Conservation (phyloP, 257 asterid species). For the Solanum bukasovii region DNA sequence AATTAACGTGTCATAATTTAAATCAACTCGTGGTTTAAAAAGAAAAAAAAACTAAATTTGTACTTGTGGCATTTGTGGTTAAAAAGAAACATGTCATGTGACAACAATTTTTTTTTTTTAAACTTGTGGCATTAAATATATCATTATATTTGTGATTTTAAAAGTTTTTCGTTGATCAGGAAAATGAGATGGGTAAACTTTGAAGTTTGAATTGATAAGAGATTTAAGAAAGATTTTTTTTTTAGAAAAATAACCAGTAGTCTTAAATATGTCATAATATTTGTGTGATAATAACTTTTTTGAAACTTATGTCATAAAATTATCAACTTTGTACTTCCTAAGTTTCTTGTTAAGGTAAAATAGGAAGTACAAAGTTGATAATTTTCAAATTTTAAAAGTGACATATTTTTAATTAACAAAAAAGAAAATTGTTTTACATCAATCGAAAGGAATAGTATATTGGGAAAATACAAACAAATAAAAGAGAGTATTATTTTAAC, state of each 20-base stretch:
- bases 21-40: neutral
- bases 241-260: neutral
- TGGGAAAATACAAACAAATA: neutral
- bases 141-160: neutral
- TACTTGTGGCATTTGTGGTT: neutral
- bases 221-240: neutral
- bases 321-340: too few relatives aligned
- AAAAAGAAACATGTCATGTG: neutral
- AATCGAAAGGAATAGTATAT: neutral
- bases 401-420: neutral
- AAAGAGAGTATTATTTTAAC: neutral
- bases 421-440: neutral
- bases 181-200: neutral
- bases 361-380: neutral
- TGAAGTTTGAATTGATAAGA: neutral
- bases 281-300: neutral
- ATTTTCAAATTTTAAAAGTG: neutral
- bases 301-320: neutral
- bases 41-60: neutral
- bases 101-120: neutral
- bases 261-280: neutral
- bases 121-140: neutral
- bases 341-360: neutral
- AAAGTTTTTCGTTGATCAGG: neutral
- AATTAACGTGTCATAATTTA: neutral